A percentile compares a stretch with the other conserved stretches of the same genome.
Conservation (phyloP, 2,329 filamentous ascomycete species). For the Trichoderma cornu-damae region DNA sequence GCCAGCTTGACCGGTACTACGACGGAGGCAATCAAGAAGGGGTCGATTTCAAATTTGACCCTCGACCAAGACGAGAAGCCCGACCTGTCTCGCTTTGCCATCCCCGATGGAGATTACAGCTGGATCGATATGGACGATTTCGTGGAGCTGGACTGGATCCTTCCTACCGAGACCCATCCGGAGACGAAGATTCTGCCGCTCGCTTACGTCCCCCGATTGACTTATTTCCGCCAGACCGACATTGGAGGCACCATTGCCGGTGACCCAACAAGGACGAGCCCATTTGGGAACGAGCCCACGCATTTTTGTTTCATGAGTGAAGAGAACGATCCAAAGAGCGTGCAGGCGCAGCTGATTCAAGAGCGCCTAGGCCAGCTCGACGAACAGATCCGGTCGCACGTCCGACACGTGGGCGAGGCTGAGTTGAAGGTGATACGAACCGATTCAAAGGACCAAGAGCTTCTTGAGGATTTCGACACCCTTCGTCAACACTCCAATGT, state of each 20-base stretch:
- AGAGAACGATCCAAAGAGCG: slow-evolving; percentile 79
- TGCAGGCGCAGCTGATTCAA: slow-evolving; percentile 81
- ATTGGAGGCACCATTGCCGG: slow-evolving; percentile 73
- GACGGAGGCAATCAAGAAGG: slow-evolving; percentile 65
- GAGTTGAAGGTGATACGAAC: slow-evolving; percentile 60
- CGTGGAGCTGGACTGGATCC: slow-evolving; percentile 93
- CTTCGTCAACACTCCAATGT: slow-evolving; percentile 52
- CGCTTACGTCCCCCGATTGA: slow-evolving; percentile 88
- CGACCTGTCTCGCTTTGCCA: slow-evolving; percentile 84
- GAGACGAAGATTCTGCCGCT: slow-evolving; percentile 92
- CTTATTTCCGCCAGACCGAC: slow-evolving; percentile 95
- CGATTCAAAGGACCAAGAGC: slow-evolving; percentile 44
- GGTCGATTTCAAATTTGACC: slow-evolving; percentile 47
- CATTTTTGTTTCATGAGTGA: slow-evolving; percentile 94
- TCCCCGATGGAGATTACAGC: slow-evolving; percentile 88
- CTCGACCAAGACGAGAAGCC: slow-evolving; percentile 54
- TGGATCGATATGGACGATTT: slow-evolving; percentile 99
- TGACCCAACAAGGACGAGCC: slow-evolving; percentile 77
- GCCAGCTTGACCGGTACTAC: slow-evolving; percentile 80
- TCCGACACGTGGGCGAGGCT: slow-evolving; percentile 66
- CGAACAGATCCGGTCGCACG: slow-evolving; percentile 70
- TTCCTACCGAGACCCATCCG: slow-evolving; percentile 83
- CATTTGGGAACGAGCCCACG: slow-evolving; percentile 88
- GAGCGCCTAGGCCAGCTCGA: slow-evolving; percentile 73
- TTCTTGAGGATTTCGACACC: slow-evolving; percentile 57